Base-by-base conservation (phyloP, 2,329 filamentous ascomycete genomes). In the Ceratocystis lukuohia region DNA sequence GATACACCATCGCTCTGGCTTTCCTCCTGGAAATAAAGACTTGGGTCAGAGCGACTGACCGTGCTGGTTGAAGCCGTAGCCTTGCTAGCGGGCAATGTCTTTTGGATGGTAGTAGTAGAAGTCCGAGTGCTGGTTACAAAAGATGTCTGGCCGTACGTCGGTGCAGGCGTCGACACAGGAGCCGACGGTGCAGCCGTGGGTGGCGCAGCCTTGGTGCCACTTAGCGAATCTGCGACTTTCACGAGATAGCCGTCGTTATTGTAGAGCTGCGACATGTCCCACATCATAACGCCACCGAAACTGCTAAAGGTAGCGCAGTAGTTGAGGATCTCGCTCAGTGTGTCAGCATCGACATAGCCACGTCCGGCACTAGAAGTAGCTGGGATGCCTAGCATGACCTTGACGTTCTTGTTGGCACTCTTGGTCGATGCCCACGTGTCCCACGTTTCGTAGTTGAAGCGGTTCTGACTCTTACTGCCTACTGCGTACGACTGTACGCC, bases 351-450 rank as follows among this genome's bases (percentile, higher is more conserved):
- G 33, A 79, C 71, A 69, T 80, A 80, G 10, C 74, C 74, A 5
- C 71, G 74, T 25, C 82, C 82, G 2, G 73, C 71, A 0, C 57
- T 66, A 1, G 70, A 33, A 17, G 72, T 71, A 2, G 74, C 75
- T 2, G 78, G 76, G 12, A 81, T 73, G 46, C 79, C 79, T 61
- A 80, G 71, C 69, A 75, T 79, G 61, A 81, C 71, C 73, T 80
- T 79, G 50, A 78, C 76, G 8, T 73, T 69, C 62, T 72, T 75
- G 74, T 88, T 88, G 68, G 78, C 76, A 69, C 81, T 84, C 2
- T 76, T 76, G 0, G 73, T 79, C 71, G 79, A 79, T 22, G 86
- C 85, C 86, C 86, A 89, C 68, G 75, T 77, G 72, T 89, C 82
- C 79, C 79, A 81, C 12, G 71, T 71, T 62, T 77, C 71, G 70